Evolutionary conservation across 257 asterid genomes (phyloP).

Genomic region (Cruciata laevipes): DNA sequence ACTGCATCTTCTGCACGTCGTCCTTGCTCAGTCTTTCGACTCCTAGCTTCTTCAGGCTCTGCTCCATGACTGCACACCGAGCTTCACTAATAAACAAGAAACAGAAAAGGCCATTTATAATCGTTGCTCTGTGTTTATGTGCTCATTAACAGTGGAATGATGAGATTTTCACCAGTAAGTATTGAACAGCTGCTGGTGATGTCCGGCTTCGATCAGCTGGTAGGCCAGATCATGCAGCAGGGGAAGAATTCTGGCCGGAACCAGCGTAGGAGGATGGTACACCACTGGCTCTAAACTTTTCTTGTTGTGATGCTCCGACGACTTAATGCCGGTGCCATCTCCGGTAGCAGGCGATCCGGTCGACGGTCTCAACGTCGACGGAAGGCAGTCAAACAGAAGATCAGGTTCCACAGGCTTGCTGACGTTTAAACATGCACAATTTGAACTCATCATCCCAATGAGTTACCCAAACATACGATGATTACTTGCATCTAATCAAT

Average conservation of each 20-base stretch:
- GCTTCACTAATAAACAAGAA: slow-evolving; percentile 48
- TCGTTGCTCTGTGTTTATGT: not conserved
- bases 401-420: slow-evolving; percentile 97
- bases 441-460: not conserved
- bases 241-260: slow-evolving; percentile 75
- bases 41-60: slow-evolving; percentile 79
- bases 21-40: slow-evolving; percentile 88
- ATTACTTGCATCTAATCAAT: no score
- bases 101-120: no score
- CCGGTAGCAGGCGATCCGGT: slow-evolving; percentile 51
- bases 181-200: slow-evolving; percentile 56
- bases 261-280: slow-evolving; percentile 63
- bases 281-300: slow-evolving; percentile 52
- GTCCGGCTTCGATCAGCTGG: slow-evolving; percentile 84
- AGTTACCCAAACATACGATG: no score
- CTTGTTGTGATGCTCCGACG: slow-evolving; percentile 41
- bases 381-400: slow-evolving; percentile 80
- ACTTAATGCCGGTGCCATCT: slow-evolving; percentile 39
- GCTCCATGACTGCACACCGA: slow-evolving; percentile 67
- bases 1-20: slow-evolving; percentile 94
- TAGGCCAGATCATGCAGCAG: slow-evolving; percentile 54
- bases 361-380: slow-evolving; percentile 69
- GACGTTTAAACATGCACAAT: slow-evolving; percentile 26
- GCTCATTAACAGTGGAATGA: not conserved
- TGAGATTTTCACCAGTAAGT: slow-evolving; percentile 47